A percentile compares a stretch with the other conserved stretches of the same genome.
Evolutionary conservation across 306 rosid genomes (phyloP).

Genomic region (Sphenostylis stenocarpa): DNA sequence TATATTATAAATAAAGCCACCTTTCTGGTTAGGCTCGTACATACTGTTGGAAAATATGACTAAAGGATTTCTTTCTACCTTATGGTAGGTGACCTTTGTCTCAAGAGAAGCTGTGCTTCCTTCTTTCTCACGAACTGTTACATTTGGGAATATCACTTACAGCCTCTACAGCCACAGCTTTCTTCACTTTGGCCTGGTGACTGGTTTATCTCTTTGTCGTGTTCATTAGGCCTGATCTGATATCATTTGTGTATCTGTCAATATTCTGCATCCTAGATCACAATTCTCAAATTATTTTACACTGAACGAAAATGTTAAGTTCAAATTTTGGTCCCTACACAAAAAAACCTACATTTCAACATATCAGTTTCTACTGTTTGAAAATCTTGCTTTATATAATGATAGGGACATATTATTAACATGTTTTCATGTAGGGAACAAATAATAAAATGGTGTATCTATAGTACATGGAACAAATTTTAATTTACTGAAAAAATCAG

Average conservation of each 20-base stretch:
- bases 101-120: slow-evolving; percentile 69
- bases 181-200: slow-evolving; percentile 95
- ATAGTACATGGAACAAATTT: background rate
- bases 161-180: slow-evolving; percentile 95
- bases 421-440: background rate
- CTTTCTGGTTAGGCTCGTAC: background rate
- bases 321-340: background rate
- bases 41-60: slow-evolving; percentile 11
- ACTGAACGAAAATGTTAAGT: background rate
- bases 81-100: slow-evolving; percentile 85
- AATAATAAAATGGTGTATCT: background rate
- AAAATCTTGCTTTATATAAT: background rate
- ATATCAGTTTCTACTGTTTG: background rate
- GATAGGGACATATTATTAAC: background rate
- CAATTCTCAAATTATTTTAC: slow-evolving; percentile 10
- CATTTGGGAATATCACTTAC: slow-evolving; percentile 71
- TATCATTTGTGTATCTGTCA: slow-evolving; percentile 14
- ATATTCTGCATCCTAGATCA: slow-evolving; percentile 9
- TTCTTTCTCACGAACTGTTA: slow-evolving; percentile 59
- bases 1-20: slow-evolving; percentile 18
- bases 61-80: slow-evolving; percentile 24
- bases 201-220: slow-evolving; percentile 10
- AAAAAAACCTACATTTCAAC: background rate
- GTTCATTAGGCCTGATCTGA: slow-evolving; percentile 1
- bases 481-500: background rate